Evolutionary conservation across 495 filamentous ascomycete genomes (phyloP).

Genomic region (Xylona heveae): DNA sequence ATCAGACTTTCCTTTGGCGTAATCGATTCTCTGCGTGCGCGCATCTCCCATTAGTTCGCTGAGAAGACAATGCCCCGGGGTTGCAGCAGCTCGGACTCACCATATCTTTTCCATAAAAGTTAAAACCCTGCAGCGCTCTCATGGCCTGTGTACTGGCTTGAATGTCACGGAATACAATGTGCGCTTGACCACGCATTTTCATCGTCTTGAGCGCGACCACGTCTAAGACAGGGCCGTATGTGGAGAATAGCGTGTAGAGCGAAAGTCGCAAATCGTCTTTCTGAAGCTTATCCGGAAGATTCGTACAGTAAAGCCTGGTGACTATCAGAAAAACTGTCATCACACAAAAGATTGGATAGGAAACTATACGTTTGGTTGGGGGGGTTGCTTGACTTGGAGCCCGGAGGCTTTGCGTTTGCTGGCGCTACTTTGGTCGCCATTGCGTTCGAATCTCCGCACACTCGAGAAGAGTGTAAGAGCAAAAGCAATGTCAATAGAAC

Average conservation of each 20-base stretch:
- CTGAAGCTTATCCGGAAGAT: slow-evolving; percentile 65
- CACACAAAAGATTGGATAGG: too few relatives aligned
- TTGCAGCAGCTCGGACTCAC: slow-evolving; percentile 24
- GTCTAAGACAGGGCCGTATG: slow-evolving; percentile 82
- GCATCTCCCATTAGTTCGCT: not conserved
- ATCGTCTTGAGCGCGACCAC: slow-evolving; percentile 73
- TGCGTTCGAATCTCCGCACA: too few relatives aligned
- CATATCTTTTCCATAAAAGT: slow-evolving; percentile 74
- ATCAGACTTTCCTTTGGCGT: slow-evolving; percentile 72
- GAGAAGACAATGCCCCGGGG: not conserved
- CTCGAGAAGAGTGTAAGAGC: too few relatives aligned
- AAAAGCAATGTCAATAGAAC: too few relatives aligned
- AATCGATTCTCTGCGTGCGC: slow-evolving; percentile 49
- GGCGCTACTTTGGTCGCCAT: too few relatives aligned
- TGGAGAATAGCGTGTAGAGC: slow-evolving; percentile 84
- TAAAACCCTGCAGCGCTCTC: slow-evolving; percentile 65
- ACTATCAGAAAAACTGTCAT: too few relatives aligned
- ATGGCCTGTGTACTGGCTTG: slow-evolving; percentile 78
- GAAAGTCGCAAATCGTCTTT: slow-evolving; percentile 66
- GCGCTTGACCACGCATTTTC: slow-evolving; percentile 90
- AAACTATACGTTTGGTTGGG: slow-evolving; percentile 75
- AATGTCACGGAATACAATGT: slow-evolving; percentile 75
- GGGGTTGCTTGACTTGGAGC: too few relatives aligned
- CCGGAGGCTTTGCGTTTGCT: too few relatives aligned
- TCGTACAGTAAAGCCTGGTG: slow-evolving; percentile 61